Conservation (phyloP, 2,329 filamentous ascomycete genomes). For the Hymenoscyphus infarciens region DNA sequence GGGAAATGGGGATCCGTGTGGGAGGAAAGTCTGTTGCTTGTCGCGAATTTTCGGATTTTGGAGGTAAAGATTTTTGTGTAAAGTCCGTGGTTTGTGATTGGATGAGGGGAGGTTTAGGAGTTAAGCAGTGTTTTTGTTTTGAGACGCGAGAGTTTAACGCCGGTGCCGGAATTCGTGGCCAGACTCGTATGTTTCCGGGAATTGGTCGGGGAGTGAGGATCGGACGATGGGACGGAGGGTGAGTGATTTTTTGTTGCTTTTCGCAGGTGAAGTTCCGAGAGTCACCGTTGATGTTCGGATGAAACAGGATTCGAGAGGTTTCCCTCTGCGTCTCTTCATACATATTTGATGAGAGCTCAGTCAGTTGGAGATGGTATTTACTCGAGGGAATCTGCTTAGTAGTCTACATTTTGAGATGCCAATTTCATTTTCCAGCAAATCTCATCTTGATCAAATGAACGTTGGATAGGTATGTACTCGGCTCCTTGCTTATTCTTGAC, state of each 20-base stretch:
- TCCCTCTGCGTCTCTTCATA: too few relatives aligned
- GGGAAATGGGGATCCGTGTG: background rate
- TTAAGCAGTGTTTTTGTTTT: background rate
- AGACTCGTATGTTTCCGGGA: background rate
- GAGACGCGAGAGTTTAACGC: background rate
- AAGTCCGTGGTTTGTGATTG: background rate
- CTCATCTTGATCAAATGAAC: too few relatives aligned
- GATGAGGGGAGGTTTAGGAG: background rate
- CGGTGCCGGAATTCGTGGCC: background rate
- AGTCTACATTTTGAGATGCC: too few relatives aligned
- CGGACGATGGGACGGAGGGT: background rate
- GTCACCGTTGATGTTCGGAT: background rate
- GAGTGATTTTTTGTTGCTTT: background rate
- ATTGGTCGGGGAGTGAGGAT: background rate
- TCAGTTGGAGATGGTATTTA: too few relatives aligned
- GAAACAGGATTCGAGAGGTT: background rate
- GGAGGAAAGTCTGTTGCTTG: background rate
- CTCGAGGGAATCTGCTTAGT: too few relatives aligned
- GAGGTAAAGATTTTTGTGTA: background rate
- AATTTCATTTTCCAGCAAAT: too few relatives aligned
- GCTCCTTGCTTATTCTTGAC: too few relatives aligned
- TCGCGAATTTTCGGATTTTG: constrained; percentile 3
- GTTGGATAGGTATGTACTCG: too few relatives aligned
- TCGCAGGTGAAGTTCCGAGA: background rate
- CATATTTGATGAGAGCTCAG: too few relatives aligned